A percentile compares a stretch with the other conserved stretches of the same genome.
Evolutionary conservation across 495 filamentous ascomycete species (phyloP).

Genomic region (Xylaria palmicola): DNA sequence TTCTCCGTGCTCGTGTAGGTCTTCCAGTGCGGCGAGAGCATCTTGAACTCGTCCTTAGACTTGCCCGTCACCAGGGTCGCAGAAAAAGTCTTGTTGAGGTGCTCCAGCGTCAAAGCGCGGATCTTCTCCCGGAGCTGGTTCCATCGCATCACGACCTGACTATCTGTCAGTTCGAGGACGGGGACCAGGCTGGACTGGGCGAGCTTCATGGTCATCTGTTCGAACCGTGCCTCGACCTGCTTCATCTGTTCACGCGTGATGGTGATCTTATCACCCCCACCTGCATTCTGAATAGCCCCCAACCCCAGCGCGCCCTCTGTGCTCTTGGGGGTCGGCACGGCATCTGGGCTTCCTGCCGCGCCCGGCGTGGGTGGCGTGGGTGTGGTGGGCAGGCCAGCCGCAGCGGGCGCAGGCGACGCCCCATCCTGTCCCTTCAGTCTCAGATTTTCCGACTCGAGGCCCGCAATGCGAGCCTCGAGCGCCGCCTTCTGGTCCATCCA

Average conservation of each 20-base stretch:
- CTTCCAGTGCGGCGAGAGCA: constrained; percentile 27
- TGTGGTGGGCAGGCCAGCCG: not conserved
- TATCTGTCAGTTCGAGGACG: constrained; percentile 14
- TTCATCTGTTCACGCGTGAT: constrained; percentile 20
- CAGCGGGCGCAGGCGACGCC: not conserved
- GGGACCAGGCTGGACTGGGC: not conserved
- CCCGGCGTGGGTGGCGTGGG: not conserved
- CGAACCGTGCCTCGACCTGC: constrained; percentile 18
- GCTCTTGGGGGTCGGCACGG: constrained; percentile 2
- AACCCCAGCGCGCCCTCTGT: not conserved
- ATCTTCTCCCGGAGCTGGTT: constrained; percentile 18
- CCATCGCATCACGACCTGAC: constrained; percentile 18
- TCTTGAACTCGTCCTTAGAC: constrained; percentile 17
- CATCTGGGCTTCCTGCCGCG: not conserved
- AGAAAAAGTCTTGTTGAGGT: constrained; percentile 15
- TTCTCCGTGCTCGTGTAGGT: constrained; percentile 17
- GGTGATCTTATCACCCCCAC: constrained; percentile 11
- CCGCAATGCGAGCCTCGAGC: constrained; percentile 16
- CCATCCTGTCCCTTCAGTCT: constrained; percentile 14
- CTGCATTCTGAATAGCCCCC: not conserved
- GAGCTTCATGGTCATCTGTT: constrained; percentile 4
- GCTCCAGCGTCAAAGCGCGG: constrained; percentile 16
- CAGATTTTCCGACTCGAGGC: constrained; percentile 21
- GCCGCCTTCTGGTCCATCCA: constrained; percentile 22
- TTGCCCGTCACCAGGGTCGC: constrained; percentile 16